Evolutionary conservation across 352 stramenopile genomes (phyloP).

Genomic region (Phytophthora meadii): DNA sequence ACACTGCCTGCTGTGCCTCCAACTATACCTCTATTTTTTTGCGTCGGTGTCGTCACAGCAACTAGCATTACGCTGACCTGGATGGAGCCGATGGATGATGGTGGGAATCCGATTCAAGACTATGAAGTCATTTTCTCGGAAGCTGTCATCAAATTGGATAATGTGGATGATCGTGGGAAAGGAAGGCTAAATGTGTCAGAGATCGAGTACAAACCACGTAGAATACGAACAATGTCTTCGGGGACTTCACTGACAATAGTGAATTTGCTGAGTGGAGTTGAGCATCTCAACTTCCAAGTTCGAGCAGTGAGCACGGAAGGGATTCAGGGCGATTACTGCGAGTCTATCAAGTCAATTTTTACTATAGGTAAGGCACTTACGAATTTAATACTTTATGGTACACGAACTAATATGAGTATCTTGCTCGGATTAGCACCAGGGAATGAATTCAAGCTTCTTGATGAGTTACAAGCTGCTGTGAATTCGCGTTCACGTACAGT

Average conservation of each 20-base stretch:
- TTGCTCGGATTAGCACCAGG: constrained; percentile 47
- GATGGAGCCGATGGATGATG: constrained; percentile 64
- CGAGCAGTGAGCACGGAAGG: constrained; percentile 66
- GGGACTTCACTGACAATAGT: constrained; percentile 46
- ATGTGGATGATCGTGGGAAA: constrained; percentile 46
- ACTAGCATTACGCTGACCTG: constrained; percentile 74
- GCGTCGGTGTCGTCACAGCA: constrained; percentile 54
- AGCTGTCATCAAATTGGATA: constrained; percentile 50
- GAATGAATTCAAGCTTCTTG: constrained; percentile 71
- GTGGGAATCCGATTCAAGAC: constrained; percentile 62
- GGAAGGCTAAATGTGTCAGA: constrained; percentile 62
- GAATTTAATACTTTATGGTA: neutral
- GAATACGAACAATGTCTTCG: constrained; percentile 58
- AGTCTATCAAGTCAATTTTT: constrained; percentile 57
- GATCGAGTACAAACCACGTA: constrained; percentile 58
- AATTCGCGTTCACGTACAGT: constrained; percentile 71
- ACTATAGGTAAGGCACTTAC: constrained; percentile 57
- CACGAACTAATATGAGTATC: neutral
- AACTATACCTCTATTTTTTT: constrained; percentile 56
- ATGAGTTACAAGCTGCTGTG: constrained; percentile 83
- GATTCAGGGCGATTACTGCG: constrained; percentile 60
- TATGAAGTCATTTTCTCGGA: constrained; percentile 76
- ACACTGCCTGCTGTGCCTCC: constrained; percentile 45
- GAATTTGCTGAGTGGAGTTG: constrained; percentile 65
- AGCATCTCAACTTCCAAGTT: constrained; percentile 71